Evolutionary conservation across 805 yeast genomes (phyloP).

Genomic region (Scheffersomyces coipomensis): DNA sequence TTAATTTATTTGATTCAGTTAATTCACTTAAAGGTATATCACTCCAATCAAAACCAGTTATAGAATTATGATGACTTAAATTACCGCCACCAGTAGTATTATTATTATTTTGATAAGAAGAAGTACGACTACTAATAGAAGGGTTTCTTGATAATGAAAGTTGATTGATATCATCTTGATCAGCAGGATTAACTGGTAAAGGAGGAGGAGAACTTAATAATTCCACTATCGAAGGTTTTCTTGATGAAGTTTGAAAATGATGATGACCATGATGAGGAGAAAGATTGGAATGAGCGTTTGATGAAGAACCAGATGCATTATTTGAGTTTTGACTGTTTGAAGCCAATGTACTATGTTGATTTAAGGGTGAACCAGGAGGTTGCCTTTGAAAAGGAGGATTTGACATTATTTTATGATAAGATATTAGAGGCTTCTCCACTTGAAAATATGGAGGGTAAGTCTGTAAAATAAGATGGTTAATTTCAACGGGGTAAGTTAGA

Average conservation of each 20-base stretch:
- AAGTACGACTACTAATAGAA: slow-evolving; percentile 21
- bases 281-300: slow-evolving; percentile 6
- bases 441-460: no score
- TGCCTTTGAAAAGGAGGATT: slow-evolving; percentile 18
- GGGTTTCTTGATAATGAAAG: slow-evolving; percentile 38
- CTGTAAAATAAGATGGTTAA: no score
- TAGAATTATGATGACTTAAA: slow-evolving; percentile 4
- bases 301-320: neutral
- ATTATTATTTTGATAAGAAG: slow-evolving; percentile 12
- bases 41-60: slow-evolving; percentile 57
- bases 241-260: slow-evolving; percentile 17
- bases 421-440: no score
- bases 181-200: slow-evolving; percentile 41
- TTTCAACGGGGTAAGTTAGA: no score
- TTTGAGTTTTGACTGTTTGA: neutral
- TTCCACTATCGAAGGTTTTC: slow-evolving; percentile 70
- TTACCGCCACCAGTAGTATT: slow-evolving; percentile 5
- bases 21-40: slow-evolving; percentile 69
- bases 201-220: slow-evolving; percentile 77
- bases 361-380: slow-evolving; percentile 5
- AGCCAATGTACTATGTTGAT: no score
- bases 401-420: no score
- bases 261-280: slow-evolving; percentile 5
- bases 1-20: slow-evolving; percentile 74
- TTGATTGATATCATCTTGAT: slow-evolving; percentile 36